Evolutionary conservation across 495 filamentous ascomycete genomes (phyloP).

Genomic region (Melanomma pulvis-pyrius): DNA sequence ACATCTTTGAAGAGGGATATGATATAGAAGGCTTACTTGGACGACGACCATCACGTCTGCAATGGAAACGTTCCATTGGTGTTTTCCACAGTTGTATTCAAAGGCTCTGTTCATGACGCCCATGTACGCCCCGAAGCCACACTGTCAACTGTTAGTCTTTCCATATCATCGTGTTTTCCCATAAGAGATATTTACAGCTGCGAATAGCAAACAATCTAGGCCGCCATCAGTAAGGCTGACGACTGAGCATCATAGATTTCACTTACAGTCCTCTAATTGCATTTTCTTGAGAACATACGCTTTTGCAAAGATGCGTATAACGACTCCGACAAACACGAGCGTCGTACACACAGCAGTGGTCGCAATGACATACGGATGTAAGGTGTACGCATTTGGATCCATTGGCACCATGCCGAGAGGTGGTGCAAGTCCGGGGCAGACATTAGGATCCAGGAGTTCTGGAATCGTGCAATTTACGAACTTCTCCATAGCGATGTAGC

Average conservation of each 20-base stretch:
- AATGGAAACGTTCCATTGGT: conserved; percentile 35
- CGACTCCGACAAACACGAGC: conserved; percentile 14
- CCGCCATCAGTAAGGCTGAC: not conserved
- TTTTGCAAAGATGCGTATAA: conserved; percentile 30
- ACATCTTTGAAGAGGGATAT: not conserved
- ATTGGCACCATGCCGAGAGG: conserved; percentile 33
- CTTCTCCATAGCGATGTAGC: no score
- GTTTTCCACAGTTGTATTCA: conserved; percentile 24
- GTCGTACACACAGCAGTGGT: conserved; percentile 11
- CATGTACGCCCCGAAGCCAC: conserved; percentile 5
- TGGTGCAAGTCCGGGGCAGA: conserved; percentile 29
- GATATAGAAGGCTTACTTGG: not conserved
- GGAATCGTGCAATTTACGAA: not conserved
- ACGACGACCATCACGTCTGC: not conserved
- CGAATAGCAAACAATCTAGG: not conserved
- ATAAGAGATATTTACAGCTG: not conserved
- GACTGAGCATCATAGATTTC: not conserved
- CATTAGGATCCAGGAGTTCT: not conserved
- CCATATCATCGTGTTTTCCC: not conserved
- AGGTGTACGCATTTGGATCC: conserved; percentile 23
- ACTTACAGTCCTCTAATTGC: conserved; percentile 38
- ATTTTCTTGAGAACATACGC: conserved; percentile 23
- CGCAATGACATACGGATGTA: conserved; percentile 27
- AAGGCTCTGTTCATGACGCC: conserved; percentile 8
- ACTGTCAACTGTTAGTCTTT: not conserved